Evolutionary conservation across 768 basidiomycete genomes (phyloP).

Genomic region (Podaxis mareebaensis): DNA sequence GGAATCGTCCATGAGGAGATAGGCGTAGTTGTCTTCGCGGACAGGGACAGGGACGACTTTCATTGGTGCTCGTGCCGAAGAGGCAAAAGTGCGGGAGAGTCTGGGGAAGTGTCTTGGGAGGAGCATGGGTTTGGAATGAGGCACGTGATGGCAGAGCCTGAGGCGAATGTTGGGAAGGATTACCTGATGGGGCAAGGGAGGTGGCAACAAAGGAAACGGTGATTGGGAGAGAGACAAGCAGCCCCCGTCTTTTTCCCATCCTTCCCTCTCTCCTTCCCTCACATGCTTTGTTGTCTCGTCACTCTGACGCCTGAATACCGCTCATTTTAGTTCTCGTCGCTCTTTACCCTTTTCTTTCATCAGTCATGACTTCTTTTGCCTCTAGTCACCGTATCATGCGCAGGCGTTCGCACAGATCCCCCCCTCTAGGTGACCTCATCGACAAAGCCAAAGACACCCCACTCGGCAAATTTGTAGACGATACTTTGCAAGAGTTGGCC

Average conservation of each 20-base stretch:
- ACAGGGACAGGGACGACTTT: slow-evolving; percentile 78
- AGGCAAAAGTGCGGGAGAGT: slow-evolving; percentile 3
- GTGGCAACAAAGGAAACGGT: not conserved
- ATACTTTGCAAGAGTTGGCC: not conserved
- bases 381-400: not conserved
- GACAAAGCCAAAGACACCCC: no score
- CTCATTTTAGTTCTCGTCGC: slow-evolving; percentile 1
- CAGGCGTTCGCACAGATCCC: slow-evolving; percentile 9
- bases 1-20: slow-evolving; percentile 72
- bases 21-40: slow-evolving; percentile 82
- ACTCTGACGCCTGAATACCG: not conserved
- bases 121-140: not conserved
- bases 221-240: not conserved
- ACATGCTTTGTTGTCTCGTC: not conserved
- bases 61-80: slow-evolving; percentile 43
- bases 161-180: not conserved
- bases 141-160: not conserved
- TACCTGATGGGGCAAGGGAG: not conserved
- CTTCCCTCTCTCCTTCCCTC: not conserved
- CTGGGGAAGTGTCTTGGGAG: not conserved
- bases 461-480: no score
- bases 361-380: not conserved
- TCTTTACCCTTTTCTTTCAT: not conserved
- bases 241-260: not conserved
- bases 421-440: not conserved